phyloP scores from a whole-genome alignment of 495 filamentous ascomycete species.

The Neurospora africana region DNA sequence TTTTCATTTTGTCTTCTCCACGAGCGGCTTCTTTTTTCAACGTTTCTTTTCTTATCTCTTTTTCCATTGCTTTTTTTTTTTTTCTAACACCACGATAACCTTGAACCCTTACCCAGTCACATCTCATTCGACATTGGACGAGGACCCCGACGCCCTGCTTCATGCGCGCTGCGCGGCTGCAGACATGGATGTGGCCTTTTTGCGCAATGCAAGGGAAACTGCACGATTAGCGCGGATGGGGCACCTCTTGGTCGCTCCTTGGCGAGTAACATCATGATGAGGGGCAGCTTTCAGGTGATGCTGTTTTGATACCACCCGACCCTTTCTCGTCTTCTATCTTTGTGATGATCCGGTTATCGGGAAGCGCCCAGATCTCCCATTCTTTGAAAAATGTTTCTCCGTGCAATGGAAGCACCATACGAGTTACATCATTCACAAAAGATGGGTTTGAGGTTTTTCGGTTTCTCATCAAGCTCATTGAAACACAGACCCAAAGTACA shows the following conservation, averaged over 20 bases:
- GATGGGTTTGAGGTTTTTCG: neutral
- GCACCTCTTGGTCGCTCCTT: neutral
- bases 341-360: neutral
- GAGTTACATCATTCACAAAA: too few relatives aligned
- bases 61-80: neutral
- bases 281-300: neutral
- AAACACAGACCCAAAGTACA: neutral
- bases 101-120: neutral
- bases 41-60: neutral
- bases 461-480: neutral
- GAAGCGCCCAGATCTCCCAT: neutral
- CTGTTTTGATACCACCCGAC: neutral
- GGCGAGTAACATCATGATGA: neutral
- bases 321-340: neutral
- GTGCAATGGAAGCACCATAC: neutral
- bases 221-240: neutral
- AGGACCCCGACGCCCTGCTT: neutral
- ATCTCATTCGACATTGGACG: neutral
- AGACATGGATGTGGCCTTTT: neutral
- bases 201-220: neutral
- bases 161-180: neutral
- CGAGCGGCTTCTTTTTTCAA: neutral
- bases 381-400: neutral
- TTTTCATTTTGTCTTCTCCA: constrained; percentile 3
- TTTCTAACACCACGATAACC: neutral